Evolutionary conservation across 169 alveolate genomes (phyloP), one percentile per base, ranked within the genome.

Genomic region (Plasmodium gaboni): DNA sequence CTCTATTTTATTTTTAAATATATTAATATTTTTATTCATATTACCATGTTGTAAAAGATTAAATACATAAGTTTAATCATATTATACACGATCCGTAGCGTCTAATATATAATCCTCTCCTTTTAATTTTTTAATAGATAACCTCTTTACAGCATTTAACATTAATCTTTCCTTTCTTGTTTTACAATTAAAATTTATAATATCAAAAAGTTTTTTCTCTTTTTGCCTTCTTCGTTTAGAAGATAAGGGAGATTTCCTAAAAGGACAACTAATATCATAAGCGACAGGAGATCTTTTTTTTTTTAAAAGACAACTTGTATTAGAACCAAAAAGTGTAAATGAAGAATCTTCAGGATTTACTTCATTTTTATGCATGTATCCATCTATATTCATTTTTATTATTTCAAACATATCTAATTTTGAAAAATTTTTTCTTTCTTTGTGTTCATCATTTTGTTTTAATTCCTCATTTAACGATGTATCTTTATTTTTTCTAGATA

Each of bases 171-270:
- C 96, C 26, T 92, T 70, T 63, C 94, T 90, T 26, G 87, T 94
- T 65, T 92, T 92, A 48, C 95, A 94, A n/a, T 94, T 74, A 61
- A 88, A 90, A 48, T 73, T 89, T 24, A 94, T 93, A 55, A 89
- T 91, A 26, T 92, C 89, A 50, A 94, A 94, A n/a, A 88, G 91
- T 19, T 88, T 93, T 60, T 93, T 73, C 65, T 92, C 94, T 32
- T 94, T 88, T 65, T 71, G 92, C 42, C 95, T 78, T 46, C 96
- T 87, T 63, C 96, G 53, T 70, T 87, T 76, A 9, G 96, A 94
- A 8, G 96, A 92, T 78, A 90, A 67, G 65, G 76, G 51, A 15
- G 96, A 87, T 32, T 93, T 88, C 65, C 85, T 89, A 76, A 86
- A 94, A 13, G 95, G 96, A 57, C 89, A 74, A 42, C 86, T 92